Evolutionary conservation across 495 filamentous ascomycete genomes (phyloP).

Genomic region (Aspergillus diversus): DNA sequence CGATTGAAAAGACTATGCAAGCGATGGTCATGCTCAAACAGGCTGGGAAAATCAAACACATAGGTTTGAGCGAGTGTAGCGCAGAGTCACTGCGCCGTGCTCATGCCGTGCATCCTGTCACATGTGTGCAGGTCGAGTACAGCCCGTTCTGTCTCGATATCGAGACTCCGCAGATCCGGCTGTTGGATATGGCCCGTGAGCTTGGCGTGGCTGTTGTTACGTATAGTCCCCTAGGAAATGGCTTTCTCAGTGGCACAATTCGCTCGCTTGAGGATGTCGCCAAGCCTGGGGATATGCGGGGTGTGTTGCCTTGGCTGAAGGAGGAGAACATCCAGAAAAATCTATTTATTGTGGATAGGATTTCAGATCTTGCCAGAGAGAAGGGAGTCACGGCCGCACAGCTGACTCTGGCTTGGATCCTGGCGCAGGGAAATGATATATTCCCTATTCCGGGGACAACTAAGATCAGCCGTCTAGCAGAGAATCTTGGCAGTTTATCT

Average conservation of each 20-base stretch:
- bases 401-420: constrained; percentile 60
- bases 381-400: constrained; percentile 54
- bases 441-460: constrained; percentile 66
- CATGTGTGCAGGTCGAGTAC: constrained; percentile 71
- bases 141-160: constrained; percentile 62
- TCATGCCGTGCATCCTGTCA: constrained; percentile 59
- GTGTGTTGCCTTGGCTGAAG: constrained; percentile 48
- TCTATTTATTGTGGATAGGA: constrained; percentile 44
- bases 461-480: constrained; percentile 56
- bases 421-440: constrained; percentile 63
- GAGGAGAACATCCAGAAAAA: constrained; percentile 58
- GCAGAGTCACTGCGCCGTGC: constrained; percentile 64
- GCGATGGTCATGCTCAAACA: constrained; percentile 53
- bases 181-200: constrained; percentile 62
- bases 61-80: constrained; percentile 63
- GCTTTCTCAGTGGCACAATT: constrained; percentile 56
- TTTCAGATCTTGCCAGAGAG: constrained; percentile 46
- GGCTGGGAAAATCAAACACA: constrained; percentile 60
- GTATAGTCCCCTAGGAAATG: constrained; percentile 64
- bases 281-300: constrained; percentile 42
- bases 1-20: constrained; percentile 66
- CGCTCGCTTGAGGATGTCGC: constrained; percentile 50
- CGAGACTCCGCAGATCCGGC: constrained; percentile 49
- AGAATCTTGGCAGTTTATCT: constrained; percentile 47
- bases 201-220: constrained; percentile 65